Evolutionary conservation across 2,329 filamentous ascomycete genomes (phyloP).

Genomic region (Ascochyta rabiei): DNA sequence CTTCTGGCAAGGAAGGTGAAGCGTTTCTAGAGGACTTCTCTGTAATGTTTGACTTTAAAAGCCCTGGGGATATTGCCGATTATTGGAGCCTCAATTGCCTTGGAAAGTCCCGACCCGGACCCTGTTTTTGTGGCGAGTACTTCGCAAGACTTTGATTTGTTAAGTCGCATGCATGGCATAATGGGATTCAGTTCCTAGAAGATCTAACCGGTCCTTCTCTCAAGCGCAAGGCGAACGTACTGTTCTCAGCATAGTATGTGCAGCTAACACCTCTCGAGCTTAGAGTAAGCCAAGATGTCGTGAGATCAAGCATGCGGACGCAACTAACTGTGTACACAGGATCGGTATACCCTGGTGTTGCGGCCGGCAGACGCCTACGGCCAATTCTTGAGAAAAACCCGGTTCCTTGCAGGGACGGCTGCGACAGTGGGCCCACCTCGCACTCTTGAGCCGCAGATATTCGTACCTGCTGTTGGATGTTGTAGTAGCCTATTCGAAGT

Average conservation of each 20-base stretch:
- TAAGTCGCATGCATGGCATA: neutral
- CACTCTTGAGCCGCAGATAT: too few relatives aligned
- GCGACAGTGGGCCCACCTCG: neutral
- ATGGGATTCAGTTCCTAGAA: neutral
- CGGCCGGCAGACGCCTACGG: neutral
- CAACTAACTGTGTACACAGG: too few relatives aligned
- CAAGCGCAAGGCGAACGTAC: conserved; percentile 3
- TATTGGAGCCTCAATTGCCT: conserved; percentile 5
- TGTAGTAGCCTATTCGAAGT: too few relatives aligned
- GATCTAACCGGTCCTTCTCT: neutral
- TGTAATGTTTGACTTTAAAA: conserved; percentile 1
- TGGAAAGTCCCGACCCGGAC: neutral
- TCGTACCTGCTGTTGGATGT: too few relatives aligned
- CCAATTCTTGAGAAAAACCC: neutral
- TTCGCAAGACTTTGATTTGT: conserved; percentile 3
- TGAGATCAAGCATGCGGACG: neutral
- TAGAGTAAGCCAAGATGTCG: neutral
- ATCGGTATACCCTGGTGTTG: neutral
- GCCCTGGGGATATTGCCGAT: neutral
- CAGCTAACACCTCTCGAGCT: neutral
- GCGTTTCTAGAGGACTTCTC: neutral
- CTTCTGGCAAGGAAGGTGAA: conserved; percentile 1
- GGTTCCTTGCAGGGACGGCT: neutral
- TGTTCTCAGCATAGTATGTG: conserved; percentile 1
- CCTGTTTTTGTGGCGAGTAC: neutral